These are phyloP conservation scores for Gossypium gossypioides DNA, from an alignment of 441 rosid genomes.

Conservation along the genomic window DNA sequence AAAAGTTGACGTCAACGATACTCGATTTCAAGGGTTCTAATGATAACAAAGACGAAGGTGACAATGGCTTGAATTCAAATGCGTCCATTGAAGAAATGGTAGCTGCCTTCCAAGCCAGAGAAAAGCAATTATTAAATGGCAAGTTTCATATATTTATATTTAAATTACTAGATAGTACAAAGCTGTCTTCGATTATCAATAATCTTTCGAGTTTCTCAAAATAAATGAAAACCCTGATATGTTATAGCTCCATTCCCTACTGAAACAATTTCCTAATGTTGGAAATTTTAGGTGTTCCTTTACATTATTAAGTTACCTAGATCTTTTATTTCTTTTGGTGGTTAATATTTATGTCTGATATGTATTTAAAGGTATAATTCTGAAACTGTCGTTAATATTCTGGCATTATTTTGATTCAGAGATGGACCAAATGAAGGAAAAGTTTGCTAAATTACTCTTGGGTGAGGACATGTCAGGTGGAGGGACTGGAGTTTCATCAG, in stretches of 20 bases:
- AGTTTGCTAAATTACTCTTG: constrained; percentile 68
- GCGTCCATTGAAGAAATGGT: constrained; percentile 24
- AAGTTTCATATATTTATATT: constrained; percentile 6
- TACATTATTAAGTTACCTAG: too few species aligned
- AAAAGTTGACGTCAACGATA: background rate
- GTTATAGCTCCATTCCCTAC: too few species aligned
- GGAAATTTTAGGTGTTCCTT: too few species aligned
- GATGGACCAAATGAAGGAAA: constrained; percentile 74
- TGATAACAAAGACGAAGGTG: constrained; percentile 21
- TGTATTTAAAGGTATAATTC: too few species aligned
- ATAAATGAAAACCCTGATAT: too few species aligned
- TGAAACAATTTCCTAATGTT: too few species aligned
- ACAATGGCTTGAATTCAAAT: background rate
- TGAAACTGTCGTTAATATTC: background rate
- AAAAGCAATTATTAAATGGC: constrained; percentile 36
- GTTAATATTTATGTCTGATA: too few species aligned
- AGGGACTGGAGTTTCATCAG: constrained; percentile 91
- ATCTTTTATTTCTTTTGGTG: too few species aligned
- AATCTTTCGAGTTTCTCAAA: too few species aligned
- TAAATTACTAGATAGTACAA: too few species aligned
- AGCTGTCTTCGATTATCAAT: too few species aligned
- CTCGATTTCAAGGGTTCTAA: constrained; percentile 18
- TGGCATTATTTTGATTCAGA: constrained; percentile 34
- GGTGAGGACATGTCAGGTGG: constrained; percentile 99
- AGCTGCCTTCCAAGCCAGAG: constrained; percentile 26